phyloP scores from a whole-genome alignment of 1,284 basidiomycete species.

The Moesziomyces globuligerus region DNA sequence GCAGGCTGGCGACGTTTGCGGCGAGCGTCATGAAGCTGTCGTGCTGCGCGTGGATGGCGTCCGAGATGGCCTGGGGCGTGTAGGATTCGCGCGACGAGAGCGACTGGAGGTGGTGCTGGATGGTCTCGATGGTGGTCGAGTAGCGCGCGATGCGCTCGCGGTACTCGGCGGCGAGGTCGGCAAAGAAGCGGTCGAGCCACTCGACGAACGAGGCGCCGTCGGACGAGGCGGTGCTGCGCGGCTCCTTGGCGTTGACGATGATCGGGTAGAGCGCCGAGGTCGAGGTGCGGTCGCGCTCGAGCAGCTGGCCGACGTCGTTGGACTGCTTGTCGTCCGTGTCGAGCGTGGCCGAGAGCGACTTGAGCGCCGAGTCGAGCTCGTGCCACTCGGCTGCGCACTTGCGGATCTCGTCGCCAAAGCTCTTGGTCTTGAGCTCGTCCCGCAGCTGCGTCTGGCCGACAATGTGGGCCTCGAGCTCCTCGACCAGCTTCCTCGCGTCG shows the following conservation, averaged over 20 bases:
- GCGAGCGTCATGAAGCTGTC: slow-evolving; percentile 63
- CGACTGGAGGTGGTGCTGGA: slow-evolving; percentile 58
- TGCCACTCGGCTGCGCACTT: slow-evolving; percentile 55
- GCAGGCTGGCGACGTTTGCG: slow-evolving; percentile 59
- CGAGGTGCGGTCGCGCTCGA: slow-evolving; percentile 60
- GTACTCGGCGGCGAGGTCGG: slow-evolving; percentile 49
- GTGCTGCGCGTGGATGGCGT: slow-evolving; percentile 63
- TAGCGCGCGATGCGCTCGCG: slow-evolving; percentile 57
- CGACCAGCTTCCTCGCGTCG: slow-evolving; percentile 53
- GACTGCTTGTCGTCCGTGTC: slow-evolving; percentile 50
- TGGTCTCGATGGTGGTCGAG: slow-evolving; percentile 60
- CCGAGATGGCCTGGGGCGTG: slow-evolving; percentile 58
- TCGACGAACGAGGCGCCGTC: slow-evolving; percentile 54
- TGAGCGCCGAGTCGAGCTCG: slow-evolving; percentile 54
- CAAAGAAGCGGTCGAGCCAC: slow-evolving; percentile 59
- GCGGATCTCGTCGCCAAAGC: slow-evolving; percentile 50
- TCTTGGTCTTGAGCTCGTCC: slow-evolving; percentile 53
- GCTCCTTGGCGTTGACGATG: slow-evolving; percentile 49
- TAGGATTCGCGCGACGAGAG: slow-evolving; percentile 51
- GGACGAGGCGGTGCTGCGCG: slow-evolving; percentile 14
- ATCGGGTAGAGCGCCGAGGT: slow-evolving; percentile 56
- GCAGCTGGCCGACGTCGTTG: slow-evolving; percentile 29
- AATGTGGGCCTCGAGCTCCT: slow-evolving; percentile 61
- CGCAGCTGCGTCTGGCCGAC: slow-evolving; percentile 47
- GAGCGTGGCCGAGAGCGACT: slow-evolving; percentile 51